Conservation (phyloP, 306 rosid genomes). For the Potentilla sterilis region DNA sequence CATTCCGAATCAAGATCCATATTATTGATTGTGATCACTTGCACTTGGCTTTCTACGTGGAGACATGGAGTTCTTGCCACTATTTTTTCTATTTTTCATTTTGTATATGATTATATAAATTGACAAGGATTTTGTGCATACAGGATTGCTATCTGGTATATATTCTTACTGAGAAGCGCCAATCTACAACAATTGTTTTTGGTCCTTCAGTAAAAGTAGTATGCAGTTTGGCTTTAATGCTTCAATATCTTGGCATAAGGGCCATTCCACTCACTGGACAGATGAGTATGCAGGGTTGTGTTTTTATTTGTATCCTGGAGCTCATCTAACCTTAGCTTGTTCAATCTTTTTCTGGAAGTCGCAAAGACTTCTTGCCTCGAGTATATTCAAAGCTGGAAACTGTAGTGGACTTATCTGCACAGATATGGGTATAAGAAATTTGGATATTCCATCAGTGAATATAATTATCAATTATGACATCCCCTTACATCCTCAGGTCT, state of each 20-base stretch:
- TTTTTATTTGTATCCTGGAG: background rate
- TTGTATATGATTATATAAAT: too few species aligned
- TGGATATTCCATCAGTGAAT: constrained; percentile 76
- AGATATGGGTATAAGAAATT: constrained; percentile 82
- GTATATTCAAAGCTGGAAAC: constrained; percentile 76
- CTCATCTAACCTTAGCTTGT: background rate
- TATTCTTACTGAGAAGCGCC: constrained; percentile 64
- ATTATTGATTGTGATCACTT: too few species aligned
- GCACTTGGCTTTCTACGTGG: too few species aligned
- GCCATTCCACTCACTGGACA: constrained; percentile 91
- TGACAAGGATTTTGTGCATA: background rate
- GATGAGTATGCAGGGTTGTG: constrained; percentile 35
- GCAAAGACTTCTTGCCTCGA: constrained; percentile 80
- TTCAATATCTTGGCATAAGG: constrained; percentile 67
- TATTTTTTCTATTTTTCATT: too few species aligned
- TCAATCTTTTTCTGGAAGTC: constrained; percentile 43
- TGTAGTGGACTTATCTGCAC: constrained; percentile 78
- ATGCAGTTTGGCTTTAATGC: constrained; percentile 52
- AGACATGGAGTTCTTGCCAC: too few species aligned
- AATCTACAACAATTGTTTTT: constrained; percentile 79
- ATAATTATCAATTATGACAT: constrained; percentile 83
- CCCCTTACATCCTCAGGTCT: constrained; percentile 74
- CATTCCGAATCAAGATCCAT: too few species aligned
- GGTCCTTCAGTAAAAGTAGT: background rate
- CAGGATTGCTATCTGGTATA: constrained; percentile 91